Evolutionary conservation across 2,329 filamentous ascomycete species (phyloP).

Genomic region (Dactylellina drechsleri): DNA sequence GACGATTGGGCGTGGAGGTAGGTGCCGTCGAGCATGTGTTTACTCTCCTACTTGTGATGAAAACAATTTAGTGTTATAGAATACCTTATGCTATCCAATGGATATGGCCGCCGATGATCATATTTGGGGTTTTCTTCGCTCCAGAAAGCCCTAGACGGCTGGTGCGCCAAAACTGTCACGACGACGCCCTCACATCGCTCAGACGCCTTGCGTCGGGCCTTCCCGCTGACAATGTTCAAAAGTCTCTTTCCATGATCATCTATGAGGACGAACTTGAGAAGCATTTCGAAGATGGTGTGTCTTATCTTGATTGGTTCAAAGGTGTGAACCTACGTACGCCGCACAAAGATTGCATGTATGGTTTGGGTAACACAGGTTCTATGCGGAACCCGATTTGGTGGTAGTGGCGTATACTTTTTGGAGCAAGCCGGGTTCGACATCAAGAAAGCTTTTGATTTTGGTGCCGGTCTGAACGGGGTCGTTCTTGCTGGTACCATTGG

Average conservation of each 20-base stretch:
- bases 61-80: slow-evolving; percentile 64
- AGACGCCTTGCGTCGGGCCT: slow-evolving; percentile 71
- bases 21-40: not conserved
- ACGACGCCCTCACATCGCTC: slow-evolving; percentile 74
- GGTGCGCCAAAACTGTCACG: slow-evolving; percentile 72
- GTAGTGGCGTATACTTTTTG: slow-evolving; percentile 64
- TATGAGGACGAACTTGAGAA: slow-evolving; percentile 85
- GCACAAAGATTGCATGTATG: slow-evolving; percentile 75
- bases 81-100: slow-evolving; percentile 79
- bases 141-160: slow-evolving; percentile 80
- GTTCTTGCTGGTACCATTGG: slow-evolving; percentile 66
- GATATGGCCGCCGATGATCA: slow-evolving; percentile 77
- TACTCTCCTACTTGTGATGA: not conserved
- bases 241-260: slow-evolving; percentile 90
- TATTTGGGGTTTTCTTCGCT: slow-evolving; percentile 73
- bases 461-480: slow-evolving; percentile 72
- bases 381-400: slow-evolving; percentile 60
- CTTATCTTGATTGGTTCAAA: slow-evolving; percentile 84
- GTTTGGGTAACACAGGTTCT: slow-evolving; percentile 64
- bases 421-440: slow-evolving; percentile 62
- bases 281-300: slow-evolving; percentile 76
- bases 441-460: slow-evolving; percentile 59
- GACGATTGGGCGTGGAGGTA: slow-evolving; percentile 73
- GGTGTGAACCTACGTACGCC: slow-evolving; percentile 76
- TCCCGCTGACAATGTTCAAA: slow-evolving; percentile 80